A percentile compares a stretch with the other conserved stretches of the same genome.
Conservation (phyloP, 2,329 filamentous ascomycete species). For the Teratosphaeria viscida region DNA sequence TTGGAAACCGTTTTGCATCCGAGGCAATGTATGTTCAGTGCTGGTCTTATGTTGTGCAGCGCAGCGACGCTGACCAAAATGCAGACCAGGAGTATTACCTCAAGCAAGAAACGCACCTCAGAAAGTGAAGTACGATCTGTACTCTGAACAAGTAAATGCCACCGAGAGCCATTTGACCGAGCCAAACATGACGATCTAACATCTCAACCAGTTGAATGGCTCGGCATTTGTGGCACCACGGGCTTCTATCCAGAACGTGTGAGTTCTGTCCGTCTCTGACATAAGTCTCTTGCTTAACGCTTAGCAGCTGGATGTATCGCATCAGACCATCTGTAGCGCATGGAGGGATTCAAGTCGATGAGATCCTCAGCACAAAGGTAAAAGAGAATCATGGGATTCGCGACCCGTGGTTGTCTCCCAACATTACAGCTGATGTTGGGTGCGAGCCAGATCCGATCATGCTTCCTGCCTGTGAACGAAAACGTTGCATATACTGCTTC, state of each 20-base stretch:
- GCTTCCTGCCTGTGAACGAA: constrained; percentile 7
- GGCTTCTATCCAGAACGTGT: constrained; percentile 15
- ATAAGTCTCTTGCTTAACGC: neutral
- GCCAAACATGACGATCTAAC: too few relatives aligned
- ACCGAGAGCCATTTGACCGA: too few relatives aligned
- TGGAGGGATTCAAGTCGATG: neutral
- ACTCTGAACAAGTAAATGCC: constrained; percentile 17
- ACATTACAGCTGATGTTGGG: neutral
- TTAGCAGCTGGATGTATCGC: constrained; percentile 21
- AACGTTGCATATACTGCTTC: constrained; percentile 4
- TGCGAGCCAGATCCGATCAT: constrained; percentile 5
- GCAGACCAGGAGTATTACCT: constrained; percentile 10
- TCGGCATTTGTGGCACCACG: constrained; percentile 20
- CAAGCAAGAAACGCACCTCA: constrained; percentile 18
- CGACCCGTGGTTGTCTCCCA: neutral
- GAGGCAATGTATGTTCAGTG: constrained; percentile 8
- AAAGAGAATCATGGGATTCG: neutral
- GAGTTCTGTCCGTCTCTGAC: neutral
- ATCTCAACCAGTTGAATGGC: constrained; percentile 14
- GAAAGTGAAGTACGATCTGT: constrained; percentile 26
- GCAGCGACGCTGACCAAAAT: neutral
- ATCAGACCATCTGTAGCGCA: constrained; percentile 21
- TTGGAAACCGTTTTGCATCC: constrained; percentile 13
- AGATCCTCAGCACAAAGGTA: neutral
- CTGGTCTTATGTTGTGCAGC: neutral